phyloP scores from a whole-genome alignment of 192 early-diverging fungal genomes.

The Chytriomyces hyalinus region DNA sequence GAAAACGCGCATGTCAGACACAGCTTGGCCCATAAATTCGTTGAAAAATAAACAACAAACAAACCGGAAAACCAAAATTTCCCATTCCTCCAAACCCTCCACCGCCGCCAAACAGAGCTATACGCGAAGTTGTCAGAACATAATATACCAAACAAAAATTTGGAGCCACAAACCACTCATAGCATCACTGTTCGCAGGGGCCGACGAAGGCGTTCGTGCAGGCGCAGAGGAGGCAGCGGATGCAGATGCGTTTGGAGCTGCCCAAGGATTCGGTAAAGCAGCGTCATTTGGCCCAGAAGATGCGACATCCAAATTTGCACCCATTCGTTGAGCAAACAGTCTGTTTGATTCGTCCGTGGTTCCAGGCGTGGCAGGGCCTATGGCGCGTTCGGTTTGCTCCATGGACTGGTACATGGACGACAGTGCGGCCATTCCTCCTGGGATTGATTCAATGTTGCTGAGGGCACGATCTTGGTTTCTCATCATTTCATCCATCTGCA shows the following conservation, averaged over 20 bases:
- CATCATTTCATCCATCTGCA: slow-evolving; percentile 44
- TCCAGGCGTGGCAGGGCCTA: slow-evolving; percentile 11
- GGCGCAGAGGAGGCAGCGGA: neutral
- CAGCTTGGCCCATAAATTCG: too few relatives aligned
- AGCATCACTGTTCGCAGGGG: too few relatives aligned
- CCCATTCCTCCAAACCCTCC: slow-evolving; percentile 1
- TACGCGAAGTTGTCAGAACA: neutral
- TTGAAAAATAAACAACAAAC: too few relatives aligned
- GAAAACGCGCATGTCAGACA: neutral
- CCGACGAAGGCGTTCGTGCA: too few relatives aligned
- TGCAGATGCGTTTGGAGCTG: neutral
- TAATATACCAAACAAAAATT: neutral
- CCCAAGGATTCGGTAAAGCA: slow-evolving; percentile 44
- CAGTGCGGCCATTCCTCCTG: slow-evolving; percentile 40
- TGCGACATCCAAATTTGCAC: slow-evolving; percentile 19
- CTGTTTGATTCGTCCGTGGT: slow-evolving; percentile 42
- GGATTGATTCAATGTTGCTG: slow-evolving; percentile 38
- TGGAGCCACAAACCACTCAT: too few relatives aligned
- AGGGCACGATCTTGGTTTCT: slow-evolving; percentile 41
- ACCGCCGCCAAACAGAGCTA: neutral
- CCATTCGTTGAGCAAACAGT: slow-evolving; percentile 37
- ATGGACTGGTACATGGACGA: slow-evolving; percentile 35
- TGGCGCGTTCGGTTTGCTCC: slow-evolving; percentile 31
- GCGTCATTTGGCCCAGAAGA: neutral
- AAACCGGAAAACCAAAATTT: neutral